Evolutionary conservation across 108 stramenopile species (phyloP), one percentile per base, ranked within the genome.

Genomic region (Mediolabrus comicus): DNA sequence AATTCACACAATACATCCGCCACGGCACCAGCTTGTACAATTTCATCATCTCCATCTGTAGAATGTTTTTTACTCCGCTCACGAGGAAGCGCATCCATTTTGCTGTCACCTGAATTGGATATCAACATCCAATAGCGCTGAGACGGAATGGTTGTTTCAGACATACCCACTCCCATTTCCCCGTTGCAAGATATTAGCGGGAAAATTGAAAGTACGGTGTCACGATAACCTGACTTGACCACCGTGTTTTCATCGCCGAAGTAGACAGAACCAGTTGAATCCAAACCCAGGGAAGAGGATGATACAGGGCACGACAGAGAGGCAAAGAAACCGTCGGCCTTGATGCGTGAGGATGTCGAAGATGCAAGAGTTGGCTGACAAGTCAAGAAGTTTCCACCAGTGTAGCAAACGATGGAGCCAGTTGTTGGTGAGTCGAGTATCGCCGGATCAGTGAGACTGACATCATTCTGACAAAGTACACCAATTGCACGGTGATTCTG

Each of bases 61-160:
- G 65, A 69, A 28, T 73, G 51, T 28, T 61, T 64, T 53, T 56
- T 29, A 34, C 49, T 17, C 52, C 16, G 67, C 33, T 53, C 65
- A 69, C 49, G 56, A 41, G 54, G 16, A 1, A 69, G 33, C 17
- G 27, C 22, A 16, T 57, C 75, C 17, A 52, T 65, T 7, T 55
- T 61, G 33, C 14, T 55, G 59, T 94, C 92, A 17, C 88, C 89
- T 17, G 75, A 54, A 60, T 66, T 57, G 5, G 88, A 84, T 36
- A 84, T 77, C 51, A 87, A 59, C 30, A 95, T 49, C 88, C 88
- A 92, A 74, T 90, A 85, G 16, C 93, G 80, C 31, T 80, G 86
- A 8, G 60, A 63, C 12, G 93, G 93, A 24, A 60, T 59, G n/a
- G n/a, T n/a, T n/a, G n/a, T 14, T 58, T 53, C 25, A 57, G 43